Base-by-base conservation (phyloP, 2,329 filamentous ascomycete genomes). In the Nemania sp. region DNA sequence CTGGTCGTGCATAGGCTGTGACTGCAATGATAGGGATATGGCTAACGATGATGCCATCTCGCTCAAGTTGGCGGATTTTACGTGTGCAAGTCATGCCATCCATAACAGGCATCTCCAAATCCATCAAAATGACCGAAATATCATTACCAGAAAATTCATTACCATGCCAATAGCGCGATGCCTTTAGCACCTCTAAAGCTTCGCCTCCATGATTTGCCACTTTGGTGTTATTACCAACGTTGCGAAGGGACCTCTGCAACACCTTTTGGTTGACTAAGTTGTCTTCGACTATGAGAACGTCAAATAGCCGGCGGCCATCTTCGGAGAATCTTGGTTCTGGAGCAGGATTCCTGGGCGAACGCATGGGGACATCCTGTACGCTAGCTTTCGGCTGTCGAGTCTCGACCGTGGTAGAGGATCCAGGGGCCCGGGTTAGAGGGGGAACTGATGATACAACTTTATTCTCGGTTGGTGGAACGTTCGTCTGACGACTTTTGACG, bases 51-150 rank as follows among this genome's bases (percentile, higher is more conserved):
- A 77, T 81, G 17, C 83, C 83, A 48, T 82, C 76, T 43, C 72
- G 73, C 67, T 92, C 87, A 15, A 89, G 75, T 55, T 86, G 80
- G 15, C 89, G 80, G 48, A 93, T 91, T 55, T 76, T 81, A 36
- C 80, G 77, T 11, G 88, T 85, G 59, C 88, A 90, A 2, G 86
- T 87, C 70, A 89, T 82, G 30, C 89, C 89, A 64, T 92, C 88
- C 89, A 91, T 91, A 37, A 91, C 80, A 1, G 89, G 89, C 89
- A 92, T 92, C 65, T 91, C 88, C 42, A 91, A 77, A 66, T 92
- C 89, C 88, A 92, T 91, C 5, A 92, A 70, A 11, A 92, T 85
- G 40, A 91, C 77, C 7, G 83, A 83, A 20, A 89, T 78, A 42
- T 84, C 78, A 7, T 77, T 70, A 2, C 78, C 78, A 12, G 75